Base-by-base conservation (phyloP, 257 asterid genomes). In the Penstemon davidsonii region DNA sequence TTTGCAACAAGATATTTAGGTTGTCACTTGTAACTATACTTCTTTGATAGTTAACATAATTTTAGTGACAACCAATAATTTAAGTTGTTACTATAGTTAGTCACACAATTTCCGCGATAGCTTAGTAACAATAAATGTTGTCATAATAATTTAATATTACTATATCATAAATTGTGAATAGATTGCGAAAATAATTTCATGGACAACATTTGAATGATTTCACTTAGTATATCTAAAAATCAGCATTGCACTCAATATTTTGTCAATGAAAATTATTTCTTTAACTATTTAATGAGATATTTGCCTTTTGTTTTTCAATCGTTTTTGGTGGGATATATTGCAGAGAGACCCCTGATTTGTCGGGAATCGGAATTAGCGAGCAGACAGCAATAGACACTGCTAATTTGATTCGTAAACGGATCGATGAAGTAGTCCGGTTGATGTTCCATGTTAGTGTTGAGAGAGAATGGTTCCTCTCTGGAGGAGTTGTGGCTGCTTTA, bases 301-400 rank as follows among this genome's bases (percentile, higher is more conserved):
- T 13, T 58, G 25, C 33, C 44, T 41, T 43, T 8, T 3, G 2
- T 41, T 49, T 0, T 4, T 6, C 18, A n/a, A 5, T 13, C 6
- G 3, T 25, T 25, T 65, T 15, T 10, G 60, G 40, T 50, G 45
- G 56, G 58, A 7, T 15, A 15, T 15, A 15, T 11, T 62, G 64
- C 83, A 90, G 97, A 54, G 88, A 88, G 70, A 75, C 76, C 0
- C 81, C 79, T 0, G 83, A 86, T 64, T 19, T 86, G 68, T 75
- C 90, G 2, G 70, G 73, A 33, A n/a, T 85, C 52, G 83, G 85
- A 70, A 78, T 90, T 0, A 85, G 78, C 55, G 90, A 86, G 64
- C 73, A 69, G 59, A 49, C 79, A 0, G 78, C 81, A 4, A 51
- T 0, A 42, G 85, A 68, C 79, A 63, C 73, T 1, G 91, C 84